Base-by-base conservation (phyloP, 1,284 basidiomycete species). In the Pseudomicrostroma phylloplanum region DNA sequence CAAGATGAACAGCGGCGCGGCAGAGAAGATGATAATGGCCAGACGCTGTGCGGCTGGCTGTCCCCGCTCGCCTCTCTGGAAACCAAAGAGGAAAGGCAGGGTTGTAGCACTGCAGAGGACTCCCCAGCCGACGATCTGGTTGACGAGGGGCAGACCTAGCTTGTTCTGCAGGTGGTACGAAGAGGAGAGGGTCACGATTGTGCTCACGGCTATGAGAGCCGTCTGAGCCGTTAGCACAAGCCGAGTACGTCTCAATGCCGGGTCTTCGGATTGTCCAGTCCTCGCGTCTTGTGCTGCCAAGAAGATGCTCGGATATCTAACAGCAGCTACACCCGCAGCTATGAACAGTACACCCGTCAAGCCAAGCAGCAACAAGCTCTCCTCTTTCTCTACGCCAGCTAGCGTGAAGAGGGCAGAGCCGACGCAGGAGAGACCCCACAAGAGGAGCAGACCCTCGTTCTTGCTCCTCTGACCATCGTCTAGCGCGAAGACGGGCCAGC, bases 1-100 rank as follows among this genome's bases (percentile, higher is more conserved):
- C 40, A 92, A 83, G 40, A 91, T 83, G 64, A 92, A 92, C 67
- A 86, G 87, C 0, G 88, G 87, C 0, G 86, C 86, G 67, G 92
- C 88, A 1, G 86, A 86, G 56, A 72, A 76, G 1, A 78, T 57
- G 42, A 78, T 66, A 30, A 80, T 66, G 1, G 71, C 62, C 41
- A 80, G 56, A 6, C 80, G 76, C 59, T 80, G 75, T 15, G 69
- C 66, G 39, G 58, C 64, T 0, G 74, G 65, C 58, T 79, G 78
- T 1, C 55, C 55, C 61, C 21, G 39, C 51, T 48, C 19, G 17
- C n/a, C 17, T 1, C 67, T 53, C 6, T 65, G 62, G 58, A 74
- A 74, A 40, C 76, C 74, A 13, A 71, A 66, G 3, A 59, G 59
- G 49, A 74, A 73, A 2, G 74, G 73, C 40, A 74, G 62, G 0